Base-by-base conservation (phyloP, 768 basidiomycete genomes). In the Roridomyces roridus region DNA sequence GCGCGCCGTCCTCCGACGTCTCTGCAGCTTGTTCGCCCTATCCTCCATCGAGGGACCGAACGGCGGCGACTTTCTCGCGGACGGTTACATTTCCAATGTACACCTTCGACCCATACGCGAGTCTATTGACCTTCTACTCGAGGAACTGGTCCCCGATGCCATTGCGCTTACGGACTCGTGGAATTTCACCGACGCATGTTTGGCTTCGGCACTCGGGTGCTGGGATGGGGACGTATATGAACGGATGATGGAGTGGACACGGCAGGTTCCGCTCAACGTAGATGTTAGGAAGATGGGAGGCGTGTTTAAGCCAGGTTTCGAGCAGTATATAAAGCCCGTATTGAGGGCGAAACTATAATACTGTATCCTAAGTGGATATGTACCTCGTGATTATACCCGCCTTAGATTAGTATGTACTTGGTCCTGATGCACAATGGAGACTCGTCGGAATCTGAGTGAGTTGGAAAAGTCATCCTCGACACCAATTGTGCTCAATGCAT, bases 221-320 rank as follows among this genome's bases (percentile, higher is more conserved):
- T 60, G 64, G 42, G 69, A 70, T 37, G 67, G 68, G 5, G 63
- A 67, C 42, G 62, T 67, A 6, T 68, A 69, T 21, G 66, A 67
- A 49, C 55, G 53, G 9, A 42, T 68, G 52, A 53, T 70, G 46
- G 51, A 47, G 1, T 70, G 68, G 68, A 68, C 68, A 21, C 61
- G 65, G 4, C 67, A 70, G 48, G 41, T 67, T 18, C 68, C 68
- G 10, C 54, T 66, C 17, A 68, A 67, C 29, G 26, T 36, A 8
- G 54, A 28, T 10, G 58, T 44, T 36, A 24, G 20, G 35, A 46
- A 59, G 23, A 55, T 57, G 12, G 59, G 44, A 6, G 63, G 65
- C 6, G 50, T 67, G 10, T 65, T 68, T 43, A 29, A 23, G n/a
- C 57, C 62, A 2, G 65, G 65, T 2, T 68, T 59, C 35, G 49